phyloP scores from a whole-genome alignment of 352 stramenopile species.

The Pythium sp. region DNA sequence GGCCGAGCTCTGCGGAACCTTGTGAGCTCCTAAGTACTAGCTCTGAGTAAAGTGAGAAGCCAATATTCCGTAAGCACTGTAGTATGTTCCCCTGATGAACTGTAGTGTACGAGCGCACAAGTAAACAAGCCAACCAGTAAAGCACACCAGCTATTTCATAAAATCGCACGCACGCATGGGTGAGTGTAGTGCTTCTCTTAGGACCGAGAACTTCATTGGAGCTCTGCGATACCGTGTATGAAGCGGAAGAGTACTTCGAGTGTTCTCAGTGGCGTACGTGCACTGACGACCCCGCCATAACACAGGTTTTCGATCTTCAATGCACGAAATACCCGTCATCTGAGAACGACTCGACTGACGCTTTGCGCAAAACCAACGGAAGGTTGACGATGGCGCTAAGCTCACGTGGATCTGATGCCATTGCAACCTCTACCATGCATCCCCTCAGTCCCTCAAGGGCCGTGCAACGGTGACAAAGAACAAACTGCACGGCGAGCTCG shows the following conservation, averaged over 20 bases:
- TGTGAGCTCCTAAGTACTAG: background rate
- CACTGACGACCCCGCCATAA: background rate
- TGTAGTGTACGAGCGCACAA: background rate
- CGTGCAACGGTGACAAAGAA: background rate
- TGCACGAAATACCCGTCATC: background rate
- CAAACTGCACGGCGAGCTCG: background rate
- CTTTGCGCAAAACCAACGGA: background rate
- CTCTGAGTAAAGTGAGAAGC: background rate
- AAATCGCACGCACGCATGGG: too few relatives aligned
- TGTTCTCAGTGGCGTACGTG: background rate
- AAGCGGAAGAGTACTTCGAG: too few relatives aligned
- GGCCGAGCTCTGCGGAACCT: slow-evolving; percentile 4
- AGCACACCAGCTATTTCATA: too few relatives aligned
- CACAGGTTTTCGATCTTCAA: background rate
- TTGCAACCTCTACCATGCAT: too few relatives aligned
- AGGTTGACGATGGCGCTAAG: background rate
- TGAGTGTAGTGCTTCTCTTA: too few relatives aligned
- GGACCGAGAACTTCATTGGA: too few relatives aligned
- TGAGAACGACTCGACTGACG: background rate
- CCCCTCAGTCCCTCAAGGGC: too few relatives aligned
- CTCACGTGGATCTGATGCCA: background rate
- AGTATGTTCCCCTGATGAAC: background rate
- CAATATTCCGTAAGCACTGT: background rate
- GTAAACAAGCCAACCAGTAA: too few relatives aligned
- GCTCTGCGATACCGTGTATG: too few relatives aligned